Evolutionary conservation across 495 filamentous ascomycete species (phyloP).

Genomic region (Tuber magnatum): DNA sequence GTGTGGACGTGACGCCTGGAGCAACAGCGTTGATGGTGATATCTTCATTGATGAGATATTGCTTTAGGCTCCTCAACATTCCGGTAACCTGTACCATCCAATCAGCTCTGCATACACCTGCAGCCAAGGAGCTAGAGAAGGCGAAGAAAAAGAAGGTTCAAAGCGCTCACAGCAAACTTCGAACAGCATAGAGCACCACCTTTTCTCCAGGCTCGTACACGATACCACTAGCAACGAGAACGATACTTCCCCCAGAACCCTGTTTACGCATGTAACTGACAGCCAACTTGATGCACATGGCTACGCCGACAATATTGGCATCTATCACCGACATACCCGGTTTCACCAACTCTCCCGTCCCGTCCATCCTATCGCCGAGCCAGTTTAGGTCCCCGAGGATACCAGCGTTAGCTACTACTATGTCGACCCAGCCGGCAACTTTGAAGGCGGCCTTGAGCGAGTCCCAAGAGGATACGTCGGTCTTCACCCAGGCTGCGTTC

Average conservation of each 20-base stretch:
- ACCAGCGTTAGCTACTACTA: constrained; percentile 41
- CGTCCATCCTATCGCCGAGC: constrained; percentile 28
- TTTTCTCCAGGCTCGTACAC: constrained; percentile 40
- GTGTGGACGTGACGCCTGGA: constrained; percentile 39
- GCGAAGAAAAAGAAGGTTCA: neutral
- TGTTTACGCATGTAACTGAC: constrained; percentile 33
- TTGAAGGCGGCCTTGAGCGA: constrained; percentile 29
- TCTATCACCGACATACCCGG: constrained; percentile 35
- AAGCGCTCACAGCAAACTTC: constrained; percentile 36
- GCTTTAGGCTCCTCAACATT: neutral
- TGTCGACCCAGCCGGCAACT: constrained; percentile 30
- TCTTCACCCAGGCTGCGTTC: constrained; percentile 13
- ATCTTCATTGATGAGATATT: constrained; percentile 9
- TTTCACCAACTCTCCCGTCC: constrained; percentile 29
- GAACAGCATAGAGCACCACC: constrained; percentile 38
- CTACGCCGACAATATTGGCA: constrained; percentile 34
- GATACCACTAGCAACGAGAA: constrained; percentile 41
- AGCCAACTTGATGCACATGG: constrained; percentile 40
- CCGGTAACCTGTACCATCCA: neutral
- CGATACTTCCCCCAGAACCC: constrained; percentile 37
- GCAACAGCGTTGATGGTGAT: constrained; percentile 43
- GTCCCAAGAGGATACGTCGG: constrained; percentile 31
- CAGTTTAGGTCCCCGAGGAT: constrained; percentile 35
- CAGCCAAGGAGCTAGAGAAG: constrained; percentile 30
- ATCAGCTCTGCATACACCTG: neutral